Conservation (phyloP, 345 rosid species). For the Salix dunnii region DNA sequence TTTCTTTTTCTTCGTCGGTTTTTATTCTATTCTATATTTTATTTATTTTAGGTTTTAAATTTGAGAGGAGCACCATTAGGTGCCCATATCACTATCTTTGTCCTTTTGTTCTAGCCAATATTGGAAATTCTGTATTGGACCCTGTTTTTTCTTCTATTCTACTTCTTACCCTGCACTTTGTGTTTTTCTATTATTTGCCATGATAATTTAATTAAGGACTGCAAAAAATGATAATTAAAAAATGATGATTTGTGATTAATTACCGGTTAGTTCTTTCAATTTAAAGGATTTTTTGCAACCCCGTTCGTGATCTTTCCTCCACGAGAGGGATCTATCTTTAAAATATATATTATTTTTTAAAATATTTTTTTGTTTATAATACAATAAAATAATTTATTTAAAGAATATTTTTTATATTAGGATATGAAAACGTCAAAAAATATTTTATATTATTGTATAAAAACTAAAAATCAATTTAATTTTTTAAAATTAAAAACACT, state of each 20-base stretch:
- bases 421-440: no score
- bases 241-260: no score
- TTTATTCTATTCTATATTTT: conserved; percentile 10
- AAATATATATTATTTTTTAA: no score
- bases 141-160: conserved; percentile 11
- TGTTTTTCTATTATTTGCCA: neutral
- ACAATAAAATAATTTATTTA: no score
- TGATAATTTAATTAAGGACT: neutral
- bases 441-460: no score
- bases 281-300: neutral
- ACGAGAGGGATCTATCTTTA: no score
- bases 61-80: conserved; percentile 37
- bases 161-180: neutral
- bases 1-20: conserved; percentile 8
- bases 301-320: no score
- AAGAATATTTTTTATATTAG: no score
- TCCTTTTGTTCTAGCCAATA: conserved; percentile 34
- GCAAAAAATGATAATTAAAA: neutral
- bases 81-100: conserved; percentile 41
- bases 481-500: no score
- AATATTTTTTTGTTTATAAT: no score
- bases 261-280: neutral
- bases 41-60: conserved; percentile 14
- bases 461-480: no score
- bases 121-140: neutral